Evolutionary conservation across 2,329 filamentous ascomycete genomes (phyloP).

Genomic region (Trichoderma citrinoviride): DNA sequence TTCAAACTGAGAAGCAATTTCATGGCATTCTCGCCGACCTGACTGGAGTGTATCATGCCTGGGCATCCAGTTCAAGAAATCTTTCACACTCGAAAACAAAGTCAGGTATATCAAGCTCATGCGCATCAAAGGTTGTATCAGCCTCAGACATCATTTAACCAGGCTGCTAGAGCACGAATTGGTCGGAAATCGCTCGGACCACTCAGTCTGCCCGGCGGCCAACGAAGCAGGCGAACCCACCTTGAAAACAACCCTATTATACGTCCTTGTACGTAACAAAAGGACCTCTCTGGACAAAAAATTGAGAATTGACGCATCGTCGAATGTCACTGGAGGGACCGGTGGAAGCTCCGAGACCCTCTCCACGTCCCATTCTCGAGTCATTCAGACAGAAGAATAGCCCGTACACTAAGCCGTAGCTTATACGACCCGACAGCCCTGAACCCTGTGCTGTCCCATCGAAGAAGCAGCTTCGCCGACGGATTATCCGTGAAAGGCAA

Average conservation of each 20-base stretch:
- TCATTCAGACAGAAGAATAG: background rate
- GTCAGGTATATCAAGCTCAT: background rate
- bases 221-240: background rate
- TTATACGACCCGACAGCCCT: background rate
- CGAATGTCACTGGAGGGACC: background rate
- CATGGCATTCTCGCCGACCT: too few relatives aligned
- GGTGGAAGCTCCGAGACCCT: background rate
- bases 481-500: background rate
- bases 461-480: background rate
- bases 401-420: background rate
- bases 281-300: background rate
- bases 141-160: background rate
- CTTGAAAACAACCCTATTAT: background rate
- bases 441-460: background rate
- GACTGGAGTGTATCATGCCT: too few relatives aligned
- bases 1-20: too few relatives aligned
- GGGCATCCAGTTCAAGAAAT: too few relatives aligned
- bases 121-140: background rate
- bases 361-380: background rate
- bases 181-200: background rate
- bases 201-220: slow-evolving; percentile 1
- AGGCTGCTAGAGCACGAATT: background rate
- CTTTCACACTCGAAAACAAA: too few relatives aligned
- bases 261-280: background rate
- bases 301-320: background rate